Conservation (phyloP, 2,329 filamentous ascomycete species). For the Epichloe gansuensis region DNA sequence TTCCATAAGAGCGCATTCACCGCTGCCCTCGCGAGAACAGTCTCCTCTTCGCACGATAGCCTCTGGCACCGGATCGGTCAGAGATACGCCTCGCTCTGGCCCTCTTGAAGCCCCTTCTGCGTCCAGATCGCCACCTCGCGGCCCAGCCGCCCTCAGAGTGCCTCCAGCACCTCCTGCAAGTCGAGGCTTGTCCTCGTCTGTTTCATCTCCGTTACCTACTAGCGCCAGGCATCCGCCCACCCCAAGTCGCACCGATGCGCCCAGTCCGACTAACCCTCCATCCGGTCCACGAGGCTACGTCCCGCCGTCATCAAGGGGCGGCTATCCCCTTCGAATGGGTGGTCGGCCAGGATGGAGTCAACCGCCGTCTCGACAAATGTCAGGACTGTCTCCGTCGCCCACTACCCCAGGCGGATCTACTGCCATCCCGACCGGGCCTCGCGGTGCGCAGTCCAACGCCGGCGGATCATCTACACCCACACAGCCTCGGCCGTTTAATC, state of each 20-base stretch:
- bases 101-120: conserved; percentile 17
- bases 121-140: conserved; percentile 39
- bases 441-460: conserved; percentile 21
- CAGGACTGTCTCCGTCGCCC: conserved; percentile 25
- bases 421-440: conserved; percentile 37
- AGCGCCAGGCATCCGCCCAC: conserved; percentile 23
- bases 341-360: conserved; percentile 34
- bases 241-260: conserved; percentile 25
- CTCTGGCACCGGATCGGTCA: conserved; percentile 13
- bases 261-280: conserved; percentile 37
- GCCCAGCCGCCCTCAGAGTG: conserved; percentile 39
- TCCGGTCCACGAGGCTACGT: conserved; percentile 44
- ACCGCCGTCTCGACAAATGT: conserved; percentile 20
- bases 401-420: conserved; percentile 27
- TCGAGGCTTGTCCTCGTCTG: conserved; percentile 27
- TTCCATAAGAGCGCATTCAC: conserved; percentile 35
- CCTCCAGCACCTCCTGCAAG: conserved; percentile 33
- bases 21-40: conserved; percentile 30
- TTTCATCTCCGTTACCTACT: conserved; percentile 23
- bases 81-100: conserved; percentile 17
- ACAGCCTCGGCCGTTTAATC: conserved; percentile 39
- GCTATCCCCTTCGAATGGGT: conserved; percentile 32
- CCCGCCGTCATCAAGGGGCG: conserved; percentile 28
- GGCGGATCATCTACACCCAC: conserved; percentile 27
- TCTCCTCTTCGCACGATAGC: conserved; percentile 19